phyloP scores from a whole-genome alignment of 208 protist species.

The Acanthamoeba healyi region DNA sequence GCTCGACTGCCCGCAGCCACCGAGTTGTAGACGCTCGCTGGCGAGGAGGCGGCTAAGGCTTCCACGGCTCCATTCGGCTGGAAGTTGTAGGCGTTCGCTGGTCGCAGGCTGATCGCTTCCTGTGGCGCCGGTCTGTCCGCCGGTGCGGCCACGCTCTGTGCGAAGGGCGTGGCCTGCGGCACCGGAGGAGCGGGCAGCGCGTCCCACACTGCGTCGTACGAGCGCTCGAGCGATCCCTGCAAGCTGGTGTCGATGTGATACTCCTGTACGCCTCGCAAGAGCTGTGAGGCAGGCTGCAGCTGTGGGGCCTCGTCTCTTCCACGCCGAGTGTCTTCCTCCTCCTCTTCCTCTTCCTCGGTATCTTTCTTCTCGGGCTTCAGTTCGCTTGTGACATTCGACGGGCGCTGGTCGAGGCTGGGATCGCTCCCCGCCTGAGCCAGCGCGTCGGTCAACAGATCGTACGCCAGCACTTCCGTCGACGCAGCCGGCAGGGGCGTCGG shows the following conservation, averaged over 20 bases:
- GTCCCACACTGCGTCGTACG: neutral
- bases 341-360: neutral
- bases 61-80: neutral
- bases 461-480: neutral
- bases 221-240: neutral
- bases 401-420: neutral
- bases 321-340: neutral
- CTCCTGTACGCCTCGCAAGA: neutral
- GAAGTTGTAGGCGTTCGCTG: neutral
- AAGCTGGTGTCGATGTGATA: neutral
- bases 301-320: neutral
- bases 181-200: neutral
- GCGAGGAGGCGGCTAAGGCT: neutral
- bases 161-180: no score
- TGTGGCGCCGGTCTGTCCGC: no score
- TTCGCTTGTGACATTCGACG: no score
- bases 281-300: neutral
- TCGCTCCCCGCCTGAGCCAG: neutral
- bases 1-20: neutral
- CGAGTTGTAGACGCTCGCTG: neutral
- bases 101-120: neutral
- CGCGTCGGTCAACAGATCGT: neutral
- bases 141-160: no score
- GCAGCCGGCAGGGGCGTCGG: neutral
- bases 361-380: slow-evolving; percentile 12